These are phyloP conservation scores for Ceratocystis diversiconidia DNA, from an alignment of 2,329 filamentous ascomycete species.

Conservation along the genomic window DNA sequence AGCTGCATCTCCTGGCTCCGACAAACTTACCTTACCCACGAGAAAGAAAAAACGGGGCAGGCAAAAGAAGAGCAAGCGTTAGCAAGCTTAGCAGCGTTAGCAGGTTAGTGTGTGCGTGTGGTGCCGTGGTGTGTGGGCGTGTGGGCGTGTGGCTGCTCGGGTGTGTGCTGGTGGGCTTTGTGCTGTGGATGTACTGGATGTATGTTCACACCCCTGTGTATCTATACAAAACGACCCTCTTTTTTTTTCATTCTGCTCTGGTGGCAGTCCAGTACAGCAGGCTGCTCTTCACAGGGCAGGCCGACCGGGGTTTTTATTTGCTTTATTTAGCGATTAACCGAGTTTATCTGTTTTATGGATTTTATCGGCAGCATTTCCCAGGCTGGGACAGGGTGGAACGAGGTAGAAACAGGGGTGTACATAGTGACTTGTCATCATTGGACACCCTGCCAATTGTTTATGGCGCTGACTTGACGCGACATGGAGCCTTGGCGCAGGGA, in stretches of 20 bases:
- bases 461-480: constrained; percentile 8
- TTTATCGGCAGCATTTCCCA: constrained; percentile 9
- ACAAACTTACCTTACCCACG: constrained; percentile 20
- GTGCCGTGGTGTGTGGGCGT: no score
- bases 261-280: no score
- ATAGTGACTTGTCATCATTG: neutral
- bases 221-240: constrained; percentile 14
- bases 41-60: constrained; percentile 20
- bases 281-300: no score
- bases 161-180: no score
- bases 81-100: no score
- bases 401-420: constrained; percentile 5
- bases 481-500: constrained; percentile 1
- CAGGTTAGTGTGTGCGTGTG: no score
- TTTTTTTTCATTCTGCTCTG: neutral
- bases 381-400: constrained; percentile 1
- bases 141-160: no score
- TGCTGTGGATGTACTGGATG: no score
- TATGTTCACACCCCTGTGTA: neutral
- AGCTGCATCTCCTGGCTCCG: constrained; percentile 19
- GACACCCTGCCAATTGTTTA: constrained; percentile 9
- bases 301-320: neutral
- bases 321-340: constrained; percentile 17
- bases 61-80: neutral
- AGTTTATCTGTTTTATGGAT: neutral